Evolutionary conservation across 148 eudicot genomes (phyloP).

Genomic region (Camellia granthamiana): DNA sequence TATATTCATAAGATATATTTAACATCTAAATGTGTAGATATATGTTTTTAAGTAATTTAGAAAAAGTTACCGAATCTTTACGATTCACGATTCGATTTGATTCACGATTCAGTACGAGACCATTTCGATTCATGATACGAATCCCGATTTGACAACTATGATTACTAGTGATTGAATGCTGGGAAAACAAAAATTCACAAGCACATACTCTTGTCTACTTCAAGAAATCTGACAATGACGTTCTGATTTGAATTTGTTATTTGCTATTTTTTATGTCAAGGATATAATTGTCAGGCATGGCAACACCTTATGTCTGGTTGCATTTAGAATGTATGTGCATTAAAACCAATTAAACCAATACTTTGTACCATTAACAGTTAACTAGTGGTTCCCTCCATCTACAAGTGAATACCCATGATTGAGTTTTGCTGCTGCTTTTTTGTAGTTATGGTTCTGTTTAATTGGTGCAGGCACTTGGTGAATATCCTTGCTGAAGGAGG

Average conservation of each 20-base stretch:
- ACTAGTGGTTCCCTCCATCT: not conserved
- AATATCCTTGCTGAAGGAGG: slow-evolving; percentile 59
- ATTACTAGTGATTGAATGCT: not conserved
- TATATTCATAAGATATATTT: too few relatives aligned
- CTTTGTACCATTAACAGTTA: not conserved
- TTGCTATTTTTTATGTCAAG: not conserved
- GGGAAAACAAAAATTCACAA: too few relatives aligned
- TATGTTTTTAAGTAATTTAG: too few relatives aligned
- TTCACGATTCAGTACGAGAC: too few relatives aligned
- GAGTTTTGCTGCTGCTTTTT: not conserved
- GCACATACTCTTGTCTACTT: not conserved
- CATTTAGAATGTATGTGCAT: not conserved
- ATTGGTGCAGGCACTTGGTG: slow-evolving; percentile 65
- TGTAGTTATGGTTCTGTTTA: not conserved
- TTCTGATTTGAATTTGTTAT: not conserved
- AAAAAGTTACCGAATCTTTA: too few relatives aligned
- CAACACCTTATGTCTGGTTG: not conserved
- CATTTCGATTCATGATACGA: too few relatives aligned
- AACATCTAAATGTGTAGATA: too few relatives aligned
- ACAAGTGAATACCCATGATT: not conserved
- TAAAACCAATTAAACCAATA: not conserved
- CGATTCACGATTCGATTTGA: too few relatives aligned
- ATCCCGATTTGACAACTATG: too few relatives aligned
- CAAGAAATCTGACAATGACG: not conserved
- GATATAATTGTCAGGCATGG: not conserved